Evolutionary conservation across 768 basidiomycete species (phyloP), one percentile per base, ranked within the genome.

Genomic region (Tylopilus plumbeoviolaceoides): DNA sequence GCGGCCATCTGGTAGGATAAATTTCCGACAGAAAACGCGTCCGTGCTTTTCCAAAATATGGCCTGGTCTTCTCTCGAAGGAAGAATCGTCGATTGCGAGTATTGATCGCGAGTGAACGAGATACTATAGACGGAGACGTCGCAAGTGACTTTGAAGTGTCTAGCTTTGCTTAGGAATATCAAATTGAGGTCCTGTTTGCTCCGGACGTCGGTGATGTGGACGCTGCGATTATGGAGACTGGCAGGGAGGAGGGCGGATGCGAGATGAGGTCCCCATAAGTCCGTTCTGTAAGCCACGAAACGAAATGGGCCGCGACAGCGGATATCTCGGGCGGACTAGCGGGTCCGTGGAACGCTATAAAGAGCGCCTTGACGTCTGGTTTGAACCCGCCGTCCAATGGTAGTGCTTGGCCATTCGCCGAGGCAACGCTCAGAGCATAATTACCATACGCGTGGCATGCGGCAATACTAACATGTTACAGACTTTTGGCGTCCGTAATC

Each of bases 91-190:
- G 83, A 76, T 2, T 71, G 73, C 1, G 87, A 85, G 74, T 83
- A 95, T 54, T 90, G 78, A 50, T 87, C 87, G 42, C 73, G 77
- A 2, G 80, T 82, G 75, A 91, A 95, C 81, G 97, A 98, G 48
- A 99, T 74, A n/a, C 91, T 81, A 70, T 89, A 98, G 46, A 98
- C 79, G 15, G 94, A 85, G 30, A 97, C 91, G 61, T 99, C 97
- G 69, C 95, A 98, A 4, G 95, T 98, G 46, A 98, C 95, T 63
- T 91, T 89, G 61, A 98, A 81, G 12, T 89, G 78, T 74, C 93
- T 95, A 39, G 87, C 86, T 74, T 99, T 99, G 79, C 92, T 94
- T 36, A 99, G 78, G 3, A 89, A 85, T 66, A 98, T 97, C 52
- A 99, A 74, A 27, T 88, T 76, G 44, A 99, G 75, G 64, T 98